Conservation (phyloP, 2,329 filamentous ascomycete species). For the Trichophyton simii region DNA sequence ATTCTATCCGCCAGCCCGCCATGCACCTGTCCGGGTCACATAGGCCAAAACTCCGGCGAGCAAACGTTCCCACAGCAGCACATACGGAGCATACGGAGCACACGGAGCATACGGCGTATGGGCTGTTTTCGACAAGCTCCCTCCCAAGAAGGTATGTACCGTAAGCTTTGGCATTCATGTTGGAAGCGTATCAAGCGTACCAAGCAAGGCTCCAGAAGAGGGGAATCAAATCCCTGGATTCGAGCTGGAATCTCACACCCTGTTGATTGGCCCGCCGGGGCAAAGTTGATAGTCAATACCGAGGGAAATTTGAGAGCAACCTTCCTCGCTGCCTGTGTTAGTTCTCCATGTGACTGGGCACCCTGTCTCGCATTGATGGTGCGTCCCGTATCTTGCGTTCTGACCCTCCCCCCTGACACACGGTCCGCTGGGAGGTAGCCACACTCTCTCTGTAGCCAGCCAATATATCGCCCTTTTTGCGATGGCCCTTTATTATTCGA, state of each 20-base stretch:
- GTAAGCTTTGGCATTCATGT: not conserved
- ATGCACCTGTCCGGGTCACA: not conserved
- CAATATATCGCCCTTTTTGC: not conserved
- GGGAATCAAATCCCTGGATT: not conserved
- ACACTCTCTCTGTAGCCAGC: not conserved
- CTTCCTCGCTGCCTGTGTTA: not conserved
- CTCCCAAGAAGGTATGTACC: not conserved
- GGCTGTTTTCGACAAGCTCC: not conserved
- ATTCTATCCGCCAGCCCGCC: not conserved
- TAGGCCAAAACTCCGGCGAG: not conserved
- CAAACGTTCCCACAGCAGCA: not conserved
- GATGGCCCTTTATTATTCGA: not conserved
- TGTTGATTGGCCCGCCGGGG: not conserved
- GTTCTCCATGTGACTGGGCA: not conserved
- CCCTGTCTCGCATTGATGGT: slow-evolving; percentile 2
- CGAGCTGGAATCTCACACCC: not conserved
- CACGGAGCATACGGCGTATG: not conserved
- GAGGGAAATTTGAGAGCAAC: not conserved
- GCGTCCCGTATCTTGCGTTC: slow-evolving; percentile 1
- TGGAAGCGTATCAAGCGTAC: not conserved
- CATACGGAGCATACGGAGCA: too few relatives aligned
- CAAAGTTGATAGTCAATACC: not conserved
- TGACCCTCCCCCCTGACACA: not conserved
- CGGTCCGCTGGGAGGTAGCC: not conserved
- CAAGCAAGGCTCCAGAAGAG: not conserved